phyloP scores from a whole-genome alignment of 345 rosid genomes.

The Aquilaria malaccensis region DNA sequence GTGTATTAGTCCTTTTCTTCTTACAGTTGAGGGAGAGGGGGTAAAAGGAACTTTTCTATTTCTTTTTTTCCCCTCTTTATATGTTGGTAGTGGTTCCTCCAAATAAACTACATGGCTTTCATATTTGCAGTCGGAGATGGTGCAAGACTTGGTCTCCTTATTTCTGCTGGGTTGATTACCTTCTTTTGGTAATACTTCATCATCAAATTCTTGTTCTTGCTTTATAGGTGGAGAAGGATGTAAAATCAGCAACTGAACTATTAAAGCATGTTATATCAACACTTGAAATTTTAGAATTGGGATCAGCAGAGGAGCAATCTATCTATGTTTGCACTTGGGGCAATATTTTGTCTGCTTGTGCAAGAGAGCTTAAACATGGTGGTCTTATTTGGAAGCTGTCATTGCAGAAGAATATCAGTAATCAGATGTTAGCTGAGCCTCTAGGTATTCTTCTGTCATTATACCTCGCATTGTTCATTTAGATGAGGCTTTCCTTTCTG shows the following conservation, averaged over 20 bases:
- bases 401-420: slow-evolving; percentile 34
- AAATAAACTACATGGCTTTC: no score
- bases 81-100: neutral
- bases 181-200: slow-evolving; percentile 8
- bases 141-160: neutral
- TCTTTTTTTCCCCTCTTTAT: neutral
- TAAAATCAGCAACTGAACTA: slow-evolving; percentile 45
- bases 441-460: slow-evolving; percentile 38
- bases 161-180: slow-evolving; percentile 5
- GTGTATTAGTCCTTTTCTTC: no score
- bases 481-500: neutral
- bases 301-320: slow-evolving; percentile 46
- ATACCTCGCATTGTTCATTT: neutral
- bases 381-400: slow-evolving; percentile 66
- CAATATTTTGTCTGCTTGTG: slow-evolving; percentile 49
- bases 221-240: slow-evolving; percentile 64
- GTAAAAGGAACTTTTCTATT: no score
- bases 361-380: slow-evolving; percentile 71
- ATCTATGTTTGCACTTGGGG: slow-evolving; percentile 60
- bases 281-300: slow-evolving; percentile 50
- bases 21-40: no score
- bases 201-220: slow-evolving; percentile 9
- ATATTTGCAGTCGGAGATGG: no score
- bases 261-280: slow-evolving; percentile 38
- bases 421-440: slow-evolving; percentile 38